Conservation (phyloP, 257 asterid genomes). For the Solanum chiquidenum region DNA sequence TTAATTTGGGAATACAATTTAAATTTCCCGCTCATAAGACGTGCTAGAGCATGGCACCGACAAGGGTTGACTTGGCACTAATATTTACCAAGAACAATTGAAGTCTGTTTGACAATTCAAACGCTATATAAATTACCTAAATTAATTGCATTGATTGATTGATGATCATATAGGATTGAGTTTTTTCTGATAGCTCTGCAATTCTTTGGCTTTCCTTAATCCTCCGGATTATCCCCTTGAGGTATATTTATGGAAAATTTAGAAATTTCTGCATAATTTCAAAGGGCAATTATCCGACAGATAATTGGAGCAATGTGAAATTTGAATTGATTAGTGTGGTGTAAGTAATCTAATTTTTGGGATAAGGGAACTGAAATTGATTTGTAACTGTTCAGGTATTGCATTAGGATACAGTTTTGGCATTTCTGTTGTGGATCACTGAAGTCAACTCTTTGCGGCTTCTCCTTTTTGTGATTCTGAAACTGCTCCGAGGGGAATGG, state of each 20-base stretch:
- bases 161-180: not conserved
- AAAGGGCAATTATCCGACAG: not conserved
- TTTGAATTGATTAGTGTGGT: not conserved
- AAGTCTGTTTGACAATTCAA: not conserved
- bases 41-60: not conserved
- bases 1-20: not conserved
- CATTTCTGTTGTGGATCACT: not conserved
- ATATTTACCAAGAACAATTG: not conserved
- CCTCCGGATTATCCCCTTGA: not conserved
- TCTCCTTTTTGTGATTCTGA: not conserved
- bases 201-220: not conserved
- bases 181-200: not conserved
- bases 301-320: not conserved
- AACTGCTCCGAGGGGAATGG: not conserved
- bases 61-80: not conserved
- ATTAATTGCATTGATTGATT: not conserved
- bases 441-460: not conserved
- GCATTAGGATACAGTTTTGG: not conserved
- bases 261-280: not conserved
- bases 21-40: not conserved
- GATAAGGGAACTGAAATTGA: not conserved
- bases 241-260: not conserved
- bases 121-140: not conserved
- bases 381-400: not conserved
- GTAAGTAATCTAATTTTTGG: not conserved